These are phyloP conservation scores for Phytophthora tentaculata DNA, from an alignment of 352 stramenopile species.

Conservation along the genomic window DNA sequence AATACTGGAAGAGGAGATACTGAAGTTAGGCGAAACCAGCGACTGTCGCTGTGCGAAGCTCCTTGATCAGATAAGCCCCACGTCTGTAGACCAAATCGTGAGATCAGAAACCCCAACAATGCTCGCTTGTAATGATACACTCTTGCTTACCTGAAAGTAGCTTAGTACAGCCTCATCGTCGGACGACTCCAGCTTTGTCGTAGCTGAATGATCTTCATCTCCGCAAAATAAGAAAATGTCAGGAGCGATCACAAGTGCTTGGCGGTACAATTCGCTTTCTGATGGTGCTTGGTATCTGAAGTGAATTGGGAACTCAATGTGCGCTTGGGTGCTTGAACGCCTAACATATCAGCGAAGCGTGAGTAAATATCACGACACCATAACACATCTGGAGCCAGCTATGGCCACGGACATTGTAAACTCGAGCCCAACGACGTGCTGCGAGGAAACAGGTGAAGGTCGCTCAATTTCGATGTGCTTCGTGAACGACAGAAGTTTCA, in stretches of 20 bases:
- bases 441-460: conserved; percentile 54
- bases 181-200: not conserved
- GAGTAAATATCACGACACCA: conserved; percentile 1
- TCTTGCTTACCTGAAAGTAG: conserved; percentile 31
- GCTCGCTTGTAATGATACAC: too few species aligned
- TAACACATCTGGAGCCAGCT: not conserved
- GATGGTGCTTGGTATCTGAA: conserved; percentile 70
- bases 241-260: conserved; percentile 47
- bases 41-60: not conserved
- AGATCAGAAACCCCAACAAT: too few species aligned
- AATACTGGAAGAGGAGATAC: conserved; percentile 26
- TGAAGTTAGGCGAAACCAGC: conserved; percentile 40
- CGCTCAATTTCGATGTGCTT: conserved; percentile 78
- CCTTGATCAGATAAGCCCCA: conserved; percentile 17
- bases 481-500: conserved; percentile 48
- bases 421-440: conserved; percentile 56
- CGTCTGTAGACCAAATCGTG: conserved; percentile 14
- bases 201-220: not conserved
- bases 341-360: conserved; percentile 14
- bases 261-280: conserved; percentile 40
- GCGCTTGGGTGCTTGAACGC: conserved; percentile 18
- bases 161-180: conserved; percentile 9
- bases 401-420: conserved; percentile 46
- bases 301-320: conserved; percentile 61
- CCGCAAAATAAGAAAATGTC: conserved; percentile 53